Evolutionary conservation across 768 basidiomycete genomes (phyloP), one percentile per base, ranked within the genome.

Genomic region (Imleria badia): DNA sequence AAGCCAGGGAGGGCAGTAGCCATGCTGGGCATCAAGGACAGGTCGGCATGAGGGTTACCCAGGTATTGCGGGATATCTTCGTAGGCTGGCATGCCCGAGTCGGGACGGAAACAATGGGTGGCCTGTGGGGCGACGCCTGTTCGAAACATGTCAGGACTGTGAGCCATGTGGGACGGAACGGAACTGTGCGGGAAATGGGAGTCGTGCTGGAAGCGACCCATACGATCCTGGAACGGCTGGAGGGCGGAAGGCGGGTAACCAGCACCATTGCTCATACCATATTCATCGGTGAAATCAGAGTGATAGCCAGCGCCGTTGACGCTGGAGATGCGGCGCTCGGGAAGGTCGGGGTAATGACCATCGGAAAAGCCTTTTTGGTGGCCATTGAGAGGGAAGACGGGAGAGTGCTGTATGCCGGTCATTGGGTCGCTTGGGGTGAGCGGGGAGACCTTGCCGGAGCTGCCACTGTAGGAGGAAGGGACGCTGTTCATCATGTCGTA

Each of bases 361-460:
- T 79, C 72, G 36, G 80, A 71, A 63, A 78, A 89, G 58, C 86
- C 85, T 66, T 89, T 87, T 55, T 66, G 69, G 56, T 68, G 68
- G 13, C 65, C 63, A 20, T 58, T 66, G 54, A 72, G 71, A 20
- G 83, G 74, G 63, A 85, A 87, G 8, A 69, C 75, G 15, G 80
- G 73, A 6, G 80, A 69, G 57, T 80, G 81, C 60, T 84, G 85
- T 9, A 89, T 74, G 45, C 76, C 76, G 53, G 75, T 72, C 56
- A 83, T 80, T 40, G 82, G 74, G 68, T 89, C 88, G 61, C 71
- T 84, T 33, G 87, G 87, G 13, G 86, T 86, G 41, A 89, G 75
- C 0, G 89, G 87, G 19, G 89, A 89, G 46, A 84, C 85, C 70
- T 89, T 90, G 58, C 87, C 87, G 54, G 82, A 85, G 74, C 77